Evolutionary conservation across 2,329 filamentous ascomycete species (phyloP).

Genomic region (Aspergillus alliaceus): DNA sequence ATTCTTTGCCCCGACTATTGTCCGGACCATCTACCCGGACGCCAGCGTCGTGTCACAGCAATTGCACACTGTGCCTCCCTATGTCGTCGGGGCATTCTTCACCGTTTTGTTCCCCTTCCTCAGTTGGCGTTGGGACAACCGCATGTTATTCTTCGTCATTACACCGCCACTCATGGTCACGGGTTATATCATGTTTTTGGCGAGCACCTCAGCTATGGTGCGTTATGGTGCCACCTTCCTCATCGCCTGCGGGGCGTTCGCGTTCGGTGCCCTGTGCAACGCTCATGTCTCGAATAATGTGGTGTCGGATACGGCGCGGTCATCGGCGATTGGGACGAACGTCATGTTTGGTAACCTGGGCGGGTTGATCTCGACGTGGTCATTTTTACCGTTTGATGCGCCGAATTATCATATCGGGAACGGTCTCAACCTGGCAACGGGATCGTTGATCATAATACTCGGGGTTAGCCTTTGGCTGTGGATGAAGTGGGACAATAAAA

Average conservation of each 20-base stretch:
- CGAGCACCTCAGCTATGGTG: slow-evolving; percentile 50
- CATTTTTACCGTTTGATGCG: slow-evolving; percentile 61
- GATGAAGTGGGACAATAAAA: slow-evolving; percentile 65
- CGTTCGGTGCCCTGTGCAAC: slow-evolving; percentile 65
- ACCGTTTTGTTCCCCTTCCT: slow-evolving; percentile 62
- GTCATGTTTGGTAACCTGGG: slow-evolving; percentile 74
- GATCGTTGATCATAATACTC: slow-evolving; percentile 55
- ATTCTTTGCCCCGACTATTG: slow-evolving; percentile 71
- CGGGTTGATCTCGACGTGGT: slow-evolving; percentile 66
- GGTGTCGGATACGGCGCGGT: slow-evolving; percentile 68
- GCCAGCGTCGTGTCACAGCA: slow-evolving; percentile 62
- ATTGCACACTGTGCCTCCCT: slow-evolving; percentile 69
- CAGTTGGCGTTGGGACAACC: slow-evolving; percentile 60
- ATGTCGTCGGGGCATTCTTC: slow-evolving; percentile 67
- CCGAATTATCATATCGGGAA: slow-evolving; percentile 72
- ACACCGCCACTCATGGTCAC: slow-evolving; percentile 64
- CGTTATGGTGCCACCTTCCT: slow-evolving; percentile 72
- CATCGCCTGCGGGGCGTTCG: slow-evolving; percentile 64
- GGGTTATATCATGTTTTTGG: slow-evolving; percentile 71
- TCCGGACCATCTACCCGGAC: slow-evolving; percentile 65
- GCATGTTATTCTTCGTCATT: slow-evolving; percentile 62
- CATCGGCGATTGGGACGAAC: slow-evolving; percentile 64
- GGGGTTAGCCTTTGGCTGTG: slow-evolving; percentile 54
- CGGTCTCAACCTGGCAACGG: slow-evolving; percentile 66
- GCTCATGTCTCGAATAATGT: slow-evolving; percentile 70